These are phyloP conservation scores for Blastobotrys terrestris DNA, from an alignment of 805 yeast genomes.

Conservation along the genomic window DNA sequence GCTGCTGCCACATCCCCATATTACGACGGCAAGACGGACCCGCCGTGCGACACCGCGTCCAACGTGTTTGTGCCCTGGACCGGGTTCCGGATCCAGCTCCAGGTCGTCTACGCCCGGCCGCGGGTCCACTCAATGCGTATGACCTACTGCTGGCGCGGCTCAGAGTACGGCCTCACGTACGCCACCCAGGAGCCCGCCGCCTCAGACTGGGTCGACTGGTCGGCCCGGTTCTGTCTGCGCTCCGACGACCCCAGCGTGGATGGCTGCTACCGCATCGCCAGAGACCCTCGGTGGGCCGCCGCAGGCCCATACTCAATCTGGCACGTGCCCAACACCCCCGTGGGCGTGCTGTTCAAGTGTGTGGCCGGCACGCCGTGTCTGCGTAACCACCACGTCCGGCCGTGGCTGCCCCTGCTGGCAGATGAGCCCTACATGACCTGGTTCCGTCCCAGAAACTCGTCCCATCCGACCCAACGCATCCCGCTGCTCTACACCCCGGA, in stretches of 20 bases:
- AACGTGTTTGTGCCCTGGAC: slow-evolving; percentile 19
- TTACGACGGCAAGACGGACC: slow-evolving; percentile 11
- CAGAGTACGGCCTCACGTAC: slow-evolving; percentile 8
- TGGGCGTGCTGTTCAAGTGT: slow-evolving; percentile 61
- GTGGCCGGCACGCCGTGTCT: slow-evolving; percentile 1
- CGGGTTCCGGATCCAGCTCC: slow-evolving; percentile 17
- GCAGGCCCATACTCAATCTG: slow-evolving; percentile 39
- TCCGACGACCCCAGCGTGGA: slow-evolving; percentile 5
- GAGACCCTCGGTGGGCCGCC: slow-evolving; percentile 42
- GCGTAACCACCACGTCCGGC: slow-evolving; percentile 25
- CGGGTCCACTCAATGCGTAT: slow-evolving; percentile 3
- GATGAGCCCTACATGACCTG: slow-evolving; percentile 31
- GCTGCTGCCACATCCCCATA: slow-evolving; percentile 9
- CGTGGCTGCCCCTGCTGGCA: slow-evolving; percentile 50
- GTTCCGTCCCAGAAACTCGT: slow-evolving; percentile 28
- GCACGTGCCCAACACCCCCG: slow-evolving; percentile 51
- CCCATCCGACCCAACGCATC: slow-evolving; percentile 39
- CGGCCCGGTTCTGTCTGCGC: slow-evolving; percentile 10
- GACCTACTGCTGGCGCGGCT: slow-evolving; percentile 13
- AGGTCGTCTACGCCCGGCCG: background rate
- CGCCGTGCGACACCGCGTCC: slow-evolving; percentile 16
- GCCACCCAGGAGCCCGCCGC: background rate
- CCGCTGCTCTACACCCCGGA: slow-evolving; percentile 52
- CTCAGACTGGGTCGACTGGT: slow-evolving; percentile 9
- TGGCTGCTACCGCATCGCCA: slow-evolving; percentile 49